Evolutionary conservation across 73 alveolate genomes (phyloP).

Genomic region (Tetrahymena borealis): DNA sequence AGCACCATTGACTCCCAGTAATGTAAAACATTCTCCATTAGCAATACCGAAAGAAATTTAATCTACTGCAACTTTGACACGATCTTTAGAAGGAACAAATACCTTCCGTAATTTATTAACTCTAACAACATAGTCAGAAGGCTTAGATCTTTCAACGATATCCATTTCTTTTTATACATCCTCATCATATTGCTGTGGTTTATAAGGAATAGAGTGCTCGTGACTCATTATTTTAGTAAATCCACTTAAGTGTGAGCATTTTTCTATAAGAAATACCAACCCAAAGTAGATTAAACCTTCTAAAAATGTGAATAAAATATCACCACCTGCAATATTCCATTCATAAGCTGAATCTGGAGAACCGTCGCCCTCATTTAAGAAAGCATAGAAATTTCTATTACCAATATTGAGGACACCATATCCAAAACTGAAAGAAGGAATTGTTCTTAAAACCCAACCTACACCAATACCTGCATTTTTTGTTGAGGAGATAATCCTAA

Average conservation of each 20-base stretch:
- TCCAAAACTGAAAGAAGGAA: constrained; percentile 88
- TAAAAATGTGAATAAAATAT: constrained; percentile 16
- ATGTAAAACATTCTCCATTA: constrained; percentile 96
- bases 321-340: constrained; percentile 43
- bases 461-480: constrained; percentile 50
- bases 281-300: constrained; percentile 13
- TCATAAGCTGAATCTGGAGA: constrained; percentile 13
- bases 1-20: constrained; percentile 98
- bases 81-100: constrained; percentile 26
- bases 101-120: constrained; percentile 59
- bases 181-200: constrained; percentile 17
- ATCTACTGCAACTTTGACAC: constrained; percentile 80
- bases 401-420: constrained; percentile 71
- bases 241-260: constrained; percentile 27
- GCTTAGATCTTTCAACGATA: constrained; percentile 17
- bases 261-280: constrained; percentile 37
- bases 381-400: constrained; percentile 8
- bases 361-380: constrained; percentile 8
- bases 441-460: constrained; percentile 70
- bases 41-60: constrained; percentile 81
- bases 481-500: constrained; percentile 58
- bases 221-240: constrained; percentile 5
- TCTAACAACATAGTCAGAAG: constrained; percentile 42
- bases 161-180: constrained; percentile 48
- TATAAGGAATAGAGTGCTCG: constrained; percentile 3